Percentiles rank a stretch among this genome's conserved stretches.
Conservation (phyloP, 148 eudicot genomes). For the Salicornia ramosissima region DNA sequence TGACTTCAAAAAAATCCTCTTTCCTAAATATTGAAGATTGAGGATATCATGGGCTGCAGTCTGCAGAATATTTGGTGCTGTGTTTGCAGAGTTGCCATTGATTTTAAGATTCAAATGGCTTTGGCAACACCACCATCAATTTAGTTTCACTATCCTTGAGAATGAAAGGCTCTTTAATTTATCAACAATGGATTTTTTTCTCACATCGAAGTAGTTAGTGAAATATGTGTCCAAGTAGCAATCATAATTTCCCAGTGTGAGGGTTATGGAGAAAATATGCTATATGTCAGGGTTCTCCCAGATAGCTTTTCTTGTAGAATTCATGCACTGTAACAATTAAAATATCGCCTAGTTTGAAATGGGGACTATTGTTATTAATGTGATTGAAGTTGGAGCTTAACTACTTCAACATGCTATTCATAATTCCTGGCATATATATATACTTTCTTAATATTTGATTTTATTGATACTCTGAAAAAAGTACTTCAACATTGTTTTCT, state of each 20-base stretch:
- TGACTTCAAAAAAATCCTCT: not conserved
- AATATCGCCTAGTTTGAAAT: not conserved
- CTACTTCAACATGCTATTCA: no score
- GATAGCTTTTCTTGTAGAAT: no score
- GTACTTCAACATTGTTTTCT: no score
- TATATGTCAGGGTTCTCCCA: not conserved
- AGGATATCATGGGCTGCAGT: not conserved
- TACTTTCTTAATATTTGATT: no score
- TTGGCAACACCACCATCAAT: not conserved
- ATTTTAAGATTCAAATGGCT: not conserved
- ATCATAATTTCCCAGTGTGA: no score
- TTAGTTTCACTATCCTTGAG: not conserved
- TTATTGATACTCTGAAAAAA: no score
- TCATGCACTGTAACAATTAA: not conserved
- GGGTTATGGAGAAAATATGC: not conserved
- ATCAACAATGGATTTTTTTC: not conserved
- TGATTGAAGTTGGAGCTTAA: no score
- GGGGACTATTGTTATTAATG: not conserved
- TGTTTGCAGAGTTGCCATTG: not conserved
- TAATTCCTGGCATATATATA: no score
- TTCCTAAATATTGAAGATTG: no score
- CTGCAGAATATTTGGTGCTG: no score
- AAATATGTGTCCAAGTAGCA: not conserved
- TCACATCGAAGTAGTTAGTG: not conserved
- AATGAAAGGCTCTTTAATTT: not conserved